Percentiles rank a stretch among this genome's conserved stretches.
These are phyloP conservation scores for Athelia psychrophila DNA, from an alignment of 1,284 basidiomycete genomes.

Conservation along the genomic window DNA sequence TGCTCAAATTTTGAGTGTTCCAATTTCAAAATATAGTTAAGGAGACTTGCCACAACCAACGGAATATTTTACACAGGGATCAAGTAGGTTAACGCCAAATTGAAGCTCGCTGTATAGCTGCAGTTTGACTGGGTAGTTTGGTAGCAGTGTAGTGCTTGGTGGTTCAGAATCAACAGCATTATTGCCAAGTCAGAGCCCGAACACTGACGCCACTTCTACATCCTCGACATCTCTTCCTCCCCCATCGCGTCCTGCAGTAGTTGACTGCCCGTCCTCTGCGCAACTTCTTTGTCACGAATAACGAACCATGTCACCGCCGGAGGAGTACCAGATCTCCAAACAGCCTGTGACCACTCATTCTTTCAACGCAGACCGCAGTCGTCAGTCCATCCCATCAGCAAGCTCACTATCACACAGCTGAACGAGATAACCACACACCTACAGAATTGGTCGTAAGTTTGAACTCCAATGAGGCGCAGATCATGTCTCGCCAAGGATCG, in stretches of 20 bases:
- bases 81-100: too few relatives aligned
- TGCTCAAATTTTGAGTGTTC: too few relatives aligned
- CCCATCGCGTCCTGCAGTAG: conserved; percentile 43
- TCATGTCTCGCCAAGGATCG: conserved; percentile 66
- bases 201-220: too few relatives aligned
- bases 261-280: conserved; percentile 81
- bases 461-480: conserved; percentile 88
- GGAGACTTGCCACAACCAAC: too few relatives aligned
- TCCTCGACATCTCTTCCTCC: too few relatives aligned
- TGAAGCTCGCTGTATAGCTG: too few relatives aligned
- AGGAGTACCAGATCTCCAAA: conserved; percentile 78
- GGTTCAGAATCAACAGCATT: too few relatives aligned
- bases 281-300: neutral
- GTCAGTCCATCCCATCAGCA: conserved; percentile 44
- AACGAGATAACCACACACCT: conserved; percentile 6
- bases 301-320: conserved; percentile 65
- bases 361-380: conserved; percentile 87
- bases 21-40: too few relatives aligned
- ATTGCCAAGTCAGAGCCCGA: too few relatives aligned
- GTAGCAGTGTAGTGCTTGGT: too few relatives aligned
- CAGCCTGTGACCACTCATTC: conserved; percentile 88
- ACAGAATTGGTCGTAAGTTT: conserved; percentile 92
- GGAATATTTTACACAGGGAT: too few relatives aligned
- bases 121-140: too few relatives aligned
- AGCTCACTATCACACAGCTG: conserved; percentile 6